A percentile compares a stretch with the other conserved stretches of the same genome.
phyloP scores from a whole-genome alignment of 208 protist species.

The Borovskyia barvae region DNA sequence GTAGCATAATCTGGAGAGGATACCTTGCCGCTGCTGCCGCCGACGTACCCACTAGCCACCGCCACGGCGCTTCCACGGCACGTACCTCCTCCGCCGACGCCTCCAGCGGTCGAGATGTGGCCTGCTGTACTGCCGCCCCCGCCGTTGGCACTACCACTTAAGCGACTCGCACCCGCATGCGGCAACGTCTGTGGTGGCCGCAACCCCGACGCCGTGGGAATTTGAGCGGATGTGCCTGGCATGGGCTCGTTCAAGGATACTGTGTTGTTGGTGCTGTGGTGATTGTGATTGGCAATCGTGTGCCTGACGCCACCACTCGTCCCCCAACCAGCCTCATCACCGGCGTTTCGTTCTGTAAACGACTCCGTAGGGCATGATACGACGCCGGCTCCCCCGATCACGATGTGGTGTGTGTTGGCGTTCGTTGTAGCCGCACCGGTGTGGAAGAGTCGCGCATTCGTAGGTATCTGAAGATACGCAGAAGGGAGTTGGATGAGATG shows the following conservation, averaged over 20 bases:
- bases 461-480: slow-evolving; percentile 18
- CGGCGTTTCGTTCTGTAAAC: neutral
- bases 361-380: too few species aligned
- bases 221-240: too few species aligned
- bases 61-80: neutral
- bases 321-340: neutral
- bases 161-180: too few species aligned
- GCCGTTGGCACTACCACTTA: too few species aligned
- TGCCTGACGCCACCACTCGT: neutral
- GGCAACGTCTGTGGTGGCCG: too few species aligned
- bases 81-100: neutral
- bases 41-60: neutral
- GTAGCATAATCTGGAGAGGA: slow-evolving; percentile 9
- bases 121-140: neutral
- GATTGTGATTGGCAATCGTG: neutral
- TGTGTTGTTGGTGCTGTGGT: neutral
- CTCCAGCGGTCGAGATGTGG: neutral
- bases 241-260: too few species aligned
- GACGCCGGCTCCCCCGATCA: too few species aligned
- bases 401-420: too few species aligned
- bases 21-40: neutral
- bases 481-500: slow-evolving; percentile 35
- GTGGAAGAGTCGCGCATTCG: slow-evolving; percentile 17
- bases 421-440: neutral
- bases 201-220: too few species aligned